Conservation (phyloP, 2,329 filamentous ascomycete species). For the Ceratocystis destructans region DNA sequence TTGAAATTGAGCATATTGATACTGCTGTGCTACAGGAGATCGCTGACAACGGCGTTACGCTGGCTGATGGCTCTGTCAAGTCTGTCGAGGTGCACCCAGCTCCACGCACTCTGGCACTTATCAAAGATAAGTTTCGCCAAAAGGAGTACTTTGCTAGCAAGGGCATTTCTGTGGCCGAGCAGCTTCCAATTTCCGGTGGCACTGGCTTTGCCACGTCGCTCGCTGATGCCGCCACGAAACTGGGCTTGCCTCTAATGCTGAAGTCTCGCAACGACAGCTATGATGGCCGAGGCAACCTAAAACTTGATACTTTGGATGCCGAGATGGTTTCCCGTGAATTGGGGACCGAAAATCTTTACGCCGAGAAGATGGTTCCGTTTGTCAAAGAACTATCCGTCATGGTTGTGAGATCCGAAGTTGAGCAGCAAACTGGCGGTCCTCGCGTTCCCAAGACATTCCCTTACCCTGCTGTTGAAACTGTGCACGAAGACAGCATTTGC, state of each 20-base stretch:
- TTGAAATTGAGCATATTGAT: constrained; percentile 92
- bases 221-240: constrained; percentile 44
- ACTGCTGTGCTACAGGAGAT: constrained; percentile 82
- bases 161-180: constrained; percentile 59
- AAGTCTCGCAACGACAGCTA: constrained; percentile 86
- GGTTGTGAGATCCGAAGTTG: constrained; percentile 77
- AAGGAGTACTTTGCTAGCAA: constrained; percentile 62
- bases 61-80: constrained; percentile 32
- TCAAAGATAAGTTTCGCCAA: constrained; percentile 88
- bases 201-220: constrained; percentile 47
- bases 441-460: constrained; percentile 42
- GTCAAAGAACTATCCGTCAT: constrained; percentile 82
- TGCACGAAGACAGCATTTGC: constrained; percentile 92
- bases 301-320: constrained; percentile 33
- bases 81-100: constrained; percentile 59
- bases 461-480: constrained; percentile 84
- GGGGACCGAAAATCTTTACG: constrained; percentile 61
- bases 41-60: constrained; percentile 46
- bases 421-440: constrained; percentile 27
- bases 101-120: constrained; percentile 73
- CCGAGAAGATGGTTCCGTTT: constrained; percentile 81
- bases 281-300: constrained; percentile 64
- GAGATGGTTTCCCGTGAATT: constrained; percentile 53
- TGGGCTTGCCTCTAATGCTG: constrained; percentile 81
- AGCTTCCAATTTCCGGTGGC: constrained; percentile 45